phyloP scores from a whole-genome alignment of 345 rosid species.

The Erysimum cheiranthoides region DNA sequence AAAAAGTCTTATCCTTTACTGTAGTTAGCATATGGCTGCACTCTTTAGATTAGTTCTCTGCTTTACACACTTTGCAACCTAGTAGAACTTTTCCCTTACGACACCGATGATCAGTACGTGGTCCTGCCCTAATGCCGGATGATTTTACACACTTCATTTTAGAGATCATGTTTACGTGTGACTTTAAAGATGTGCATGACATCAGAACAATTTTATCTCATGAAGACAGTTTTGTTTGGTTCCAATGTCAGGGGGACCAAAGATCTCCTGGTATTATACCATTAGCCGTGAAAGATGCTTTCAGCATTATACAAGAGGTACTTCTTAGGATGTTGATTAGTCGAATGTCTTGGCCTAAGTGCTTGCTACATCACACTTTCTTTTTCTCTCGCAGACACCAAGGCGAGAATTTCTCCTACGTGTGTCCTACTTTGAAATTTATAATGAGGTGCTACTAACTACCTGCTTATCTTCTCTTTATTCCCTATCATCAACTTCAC shows the following conservation, averaged over 20 bases:
- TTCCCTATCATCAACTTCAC: constrained; percentile 28
- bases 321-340: constrained; percentile 26
- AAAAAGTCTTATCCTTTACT: not conserved
- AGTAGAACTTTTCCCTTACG: constrained; percentile 1
- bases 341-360: constrained; percentile 24
- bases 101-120: constrained; percentile 6
- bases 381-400: constrained; percentile 64
- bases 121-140: not conserved
- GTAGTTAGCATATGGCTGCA: not conserved
- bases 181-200: constrained; percentile 11
- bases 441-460: constrained; percentile 80
- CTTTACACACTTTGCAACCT: not conserved
- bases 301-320: constrained; percentile 99
- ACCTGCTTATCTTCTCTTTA: constrained; percentile 13
- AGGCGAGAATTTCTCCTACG: constrained; percentile 94
- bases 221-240: constrained; percentile 35
- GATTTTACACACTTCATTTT: constrained; percentile 1
- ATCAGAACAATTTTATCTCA: constrained; percentile 10
- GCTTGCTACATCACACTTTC: constrained; percentile 30
- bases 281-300: constrained; percentile 94
- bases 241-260: constrained; percentile 88
- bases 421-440: constrained; percentile 94
- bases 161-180: constrained; percentile 20
- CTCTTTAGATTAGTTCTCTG: not conserved
- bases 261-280: constrained; percentile 99